Evolutionary conservation across 495 filamentous ascomycete species (phyloP).

Genomic region (Margaritispora aquatica): DNA sequence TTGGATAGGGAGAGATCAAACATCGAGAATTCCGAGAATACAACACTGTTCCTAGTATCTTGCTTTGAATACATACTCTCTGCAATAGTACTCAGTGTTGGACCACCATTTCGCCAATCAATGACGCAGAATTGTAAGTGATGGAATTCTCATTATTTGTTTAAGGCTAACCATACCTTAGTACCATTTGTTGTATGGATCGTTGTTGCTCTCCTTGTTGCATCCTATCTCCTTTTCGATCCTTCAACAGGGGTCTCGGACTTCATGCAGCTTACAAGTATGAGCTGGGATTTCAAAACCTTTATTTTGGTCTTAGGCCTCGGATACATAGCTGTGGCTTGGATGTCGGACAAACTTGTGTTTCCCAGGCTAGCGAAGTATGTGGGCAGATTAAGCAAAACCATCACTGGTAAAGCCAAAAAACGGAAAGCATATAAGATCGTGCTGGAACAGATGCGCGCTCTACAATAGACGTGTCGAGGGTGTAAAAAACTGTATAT

Average conservation of each 20-base stretch:
- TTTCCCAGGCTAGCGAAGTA: slow-evolving; percentile 65
- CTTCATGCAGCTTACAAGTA: slow-evolving; percentile 79
- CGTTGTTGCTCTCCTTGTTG: slow-evolving; percentile 54
- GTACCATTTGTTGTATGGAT: slow-evolving; percentile 81
- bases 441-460: slow-evolving; percentile 65
- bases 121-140: slow-evolving; percentile 72
- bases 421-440: slow-evolving; percentile 84
- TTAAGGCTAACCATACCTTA: slow-evolving; percentile 25
- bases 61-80: slow-evolving; percentile 93
- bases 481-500: background rate
- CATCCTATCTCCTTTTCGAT: slow-evolving; percentile 69
- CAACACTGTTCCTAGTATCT: slow-evolving; percentile 77
- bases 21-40: slow-evolving; percentile 87
- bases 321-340: slow-evolving; percentile 58
- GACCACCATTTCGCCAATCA: slow-evolving; percentile 77
- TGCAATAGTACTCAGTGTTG: slow-evolving; percentile 82
- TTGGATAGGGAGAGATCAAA: slow-evolving; percentile 71
- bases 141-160: background rate
- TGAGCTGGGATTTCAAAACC: slow-evolving; percentile 63
- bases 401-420: slow-evolving; percentile 55
- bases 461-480: slow-evolving; percentile 12
- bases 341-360: slow-evolving; percentile 60
- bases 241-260: slow-evolving; percentile 60
- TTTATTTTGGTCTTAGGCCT: slow-evolving; percentile 64
- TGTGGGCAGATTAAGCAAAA: slow-evolving; percentile 52